Percentiles rank a stretch among this genome's conserved stretches.
These are phyloP conservation scores for Pseudocercospora macadamiae DNA, from an alignment of 2,329 filamentous ascomycete species.

Conservation along the genomic window DNA sequence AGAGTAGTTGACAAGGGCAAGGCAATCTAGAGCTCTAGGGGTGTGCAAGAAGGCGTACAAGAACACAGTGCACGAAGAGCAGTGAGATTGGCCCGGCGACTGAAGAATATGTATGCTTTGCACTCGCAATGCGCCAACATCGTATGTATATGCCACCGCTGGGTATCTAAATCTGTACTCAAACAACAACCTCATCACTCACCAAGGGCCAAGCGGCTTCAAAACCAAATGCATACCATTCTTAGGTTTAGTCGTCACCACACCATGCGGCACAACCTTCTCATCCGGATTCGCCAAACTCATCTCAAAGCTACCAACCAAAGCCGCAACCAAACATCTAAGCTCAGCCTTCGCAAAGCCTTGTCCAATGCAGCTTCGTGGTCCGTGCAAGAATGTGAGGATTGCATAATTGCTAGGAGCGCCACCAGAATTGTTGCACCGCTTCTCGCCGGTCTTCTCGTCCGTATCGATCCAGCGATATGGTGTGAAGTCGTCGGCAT, in stretches of 20 bases:
- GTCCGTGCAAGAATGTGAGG: slow-evolving; percentile 54
- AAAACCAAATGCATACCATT: slow-evolving; percentile 32
- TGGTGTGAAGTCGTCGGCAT: slow-evolving; percentile 47
- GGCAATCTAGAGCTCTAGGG: too few species aligned
- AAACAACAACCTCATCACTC: background rate
- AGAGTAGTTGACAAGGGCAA: too few species aligned
- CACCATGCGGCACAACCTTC: slow-evolving; percentile 29
- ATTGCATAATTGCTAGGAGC: slow-evolving; percentile 56
- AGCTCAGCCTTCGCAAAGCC: slow-evolving; percentile 62
- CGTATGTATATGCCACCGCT: background rate
- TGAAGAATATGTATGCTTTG: background rate
- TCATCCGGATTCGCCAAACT: slow-evolving; percentile 31
- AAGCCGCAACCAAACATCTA: slow-evolving; percentile 34
- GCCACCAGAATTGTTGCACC: slow-evolving; percentile 66
- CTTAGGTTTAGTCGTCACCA: slow-evolving; percentile 34
- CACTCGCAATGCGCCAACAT: too few species aligned
- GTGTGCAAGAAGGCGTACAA: too few species aligned
- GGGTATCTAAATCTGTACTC: background rate
- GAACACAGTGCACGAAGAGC: too few species aligned
- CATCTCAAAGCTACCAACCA: slow-evolving; percentile 33
- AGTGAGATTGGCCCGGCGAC: too few species aligned
- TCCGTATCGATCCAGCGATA: slow-evolving; percentile 50
- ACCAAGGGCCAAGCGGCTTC: slow-evolving; percentile 28
- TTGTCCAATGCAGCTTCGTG: slow-evolving; percentile 79
- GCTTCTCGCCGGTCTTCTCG: slow-evolving; percentile 29